These are phyloP conservation scores for Cytospora mali DNA, from an alignment of 2,329 filamentous ascomycete species.

Conservation along the genomic window DNA sequence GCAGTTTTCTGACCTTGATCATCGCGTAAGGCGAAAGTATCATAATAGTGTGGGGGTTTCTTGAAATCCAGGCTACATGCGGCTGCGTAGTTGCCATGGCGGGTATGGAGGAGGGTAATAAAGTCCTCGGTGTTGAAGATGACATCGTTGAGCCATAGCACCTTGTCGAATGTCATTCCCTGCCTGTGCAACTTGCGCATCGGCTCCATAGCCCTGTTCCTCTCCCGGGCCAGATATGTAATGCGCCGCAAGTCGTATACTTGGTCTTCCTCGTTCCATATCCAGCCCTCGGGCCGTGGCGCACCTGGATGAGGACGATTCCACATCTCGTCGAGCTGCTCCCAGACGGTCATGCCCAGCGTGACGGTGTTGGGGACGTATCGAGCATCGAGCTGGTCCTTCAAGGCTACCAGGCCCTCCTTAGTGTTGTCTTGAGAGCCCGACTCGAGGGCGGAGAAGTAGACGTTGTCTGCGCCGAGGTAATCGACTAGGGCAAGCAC, in stretches of 20 bases:
- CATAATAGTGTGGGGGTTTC: slow-evolving; percentile 56
- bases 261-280: slow-evolving; percentile 52
- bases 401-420: slow-evolving; percentile 59
- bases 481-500: slow-evolving; percentile 58
- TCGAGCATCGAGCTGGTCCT: slow-evolving; percentile 52
- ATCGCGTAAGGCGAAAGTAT: slow-evolving; percentile 64
- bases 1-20: slow-evolving; percentile 53
- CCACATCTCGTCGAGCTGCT: slow-evolving; percentile 60
- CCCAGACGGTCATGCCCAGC: slow-evolving; percentile 55
- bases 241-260: slow-evolving; percentile 64
- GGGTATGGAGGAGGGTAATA: slow-evolving; percentile 55
- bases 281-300: slow-evolving; percentile 59
- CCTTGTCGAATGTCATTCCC: slow-evolving; percentile 56
- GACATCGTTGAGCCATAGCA: slow-evolving; percentile 65
- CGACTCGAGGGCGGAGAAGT: slow-evolving; percentile 67
- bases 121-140: slow-evolving; percentile 60
- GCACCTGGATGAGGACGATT: slow-evolving; percentile 39
- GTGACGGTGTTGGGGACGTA: slow-evolving; percentile 57
- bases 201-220: slow-evolving; percentile 65
- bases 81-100: slow-evolving; percentile 58
- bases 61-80: slow-evolving; percentile 64
- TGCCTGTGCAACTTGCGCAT: slow-evolving; percentile 51
- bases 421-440: slow-evolving; percentile 71
- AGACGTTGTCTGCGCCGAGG: slow-evolving; percentile 64
- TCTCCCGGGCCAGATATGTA: slow-evolving; percentile 65